Conservation (phyloP, 805 yeast species). For the Saccharomyces kudriavzevii region DNA sequence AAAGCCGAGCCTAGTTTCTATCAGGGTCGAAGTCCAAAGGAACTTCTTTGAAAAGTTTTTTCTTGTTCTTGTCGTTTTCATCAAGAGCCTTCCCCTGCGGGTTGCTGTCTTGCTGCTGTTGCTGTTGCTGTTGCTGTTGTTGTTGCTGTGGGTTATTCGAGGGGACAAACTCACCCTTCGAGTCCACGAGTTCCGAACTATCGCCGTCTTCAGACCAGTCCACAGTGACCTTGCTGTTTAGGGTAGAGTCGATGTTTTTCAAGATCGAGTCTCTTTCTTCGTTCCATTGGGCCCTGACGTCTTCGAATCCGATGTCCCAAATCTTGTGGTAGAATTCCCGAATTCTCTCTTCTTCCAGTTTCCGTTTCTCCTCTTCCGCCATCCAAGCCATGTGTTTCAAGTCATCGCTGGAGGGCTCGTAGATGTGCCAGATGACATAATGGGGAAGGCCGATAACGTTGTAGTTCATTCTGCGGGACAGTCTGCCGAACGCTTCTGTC, state of each 20-base stretch:
- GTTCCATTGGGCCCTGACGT: slow-evolving; percentile 65
- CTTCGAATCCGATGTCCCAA: slow-evolving; percentile 73
- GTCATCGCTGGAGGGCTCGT: slow-evolving; percentile 92
- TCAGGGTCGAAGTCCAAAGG: slow-evolving; percentile 24
- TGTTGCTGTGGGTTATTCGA: slow-evolving; percentile 1
- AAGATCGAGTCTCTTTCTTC: slow-evolving; percentile 61
- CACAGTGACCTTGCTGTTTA: slow-evolving; percentile 23
- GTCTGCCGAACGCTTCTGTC: slow-evolving; percentile 92
- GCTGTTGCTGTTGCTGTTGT: slow-evolving; percentile 7
- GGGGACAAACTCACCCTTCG: slow-evolving; percentile 5
- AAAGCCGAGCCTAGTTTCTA: slow-evolving; percentile 4
- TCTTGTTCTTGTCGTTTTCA: slow-evolving; percentile 16
- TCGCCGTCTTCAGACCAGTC: slow-evolving; percentile 42
- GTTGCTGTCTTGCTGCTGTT: slow-evolving; percentile 7
- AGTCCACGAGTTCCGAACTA: slow-evolving; percentile 56
- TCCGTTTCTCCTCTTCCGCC: slow-evolving; percentile 70
- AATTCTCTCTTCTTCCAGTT: slow-evolving; percentile 52
- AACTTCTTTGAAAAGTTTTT: slow-evolving; percentile 15
- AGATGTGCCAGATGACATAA: slow-evolving; percentile 93
- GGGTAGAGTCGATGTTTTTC: slow-evolving; percentile 62
- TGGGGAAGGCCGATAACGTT: slow-evolving; percentile 86
- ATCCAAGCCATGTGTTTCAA: slow-evolving; percentile 81
- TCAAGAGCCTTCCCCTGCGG: slow-evolving; percentile 3
- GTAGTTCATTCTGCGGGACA: slow-evolving; percentile 79
- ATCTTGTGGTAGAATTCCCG: slow-evolving; percentile 59